A percentile compares a stretch with the other conserved stretches of the same genome.
Evolutionary conservation across 1,284 basidiomycete species (phyloP).

Genomic region (Irpex sp.): DNA sequence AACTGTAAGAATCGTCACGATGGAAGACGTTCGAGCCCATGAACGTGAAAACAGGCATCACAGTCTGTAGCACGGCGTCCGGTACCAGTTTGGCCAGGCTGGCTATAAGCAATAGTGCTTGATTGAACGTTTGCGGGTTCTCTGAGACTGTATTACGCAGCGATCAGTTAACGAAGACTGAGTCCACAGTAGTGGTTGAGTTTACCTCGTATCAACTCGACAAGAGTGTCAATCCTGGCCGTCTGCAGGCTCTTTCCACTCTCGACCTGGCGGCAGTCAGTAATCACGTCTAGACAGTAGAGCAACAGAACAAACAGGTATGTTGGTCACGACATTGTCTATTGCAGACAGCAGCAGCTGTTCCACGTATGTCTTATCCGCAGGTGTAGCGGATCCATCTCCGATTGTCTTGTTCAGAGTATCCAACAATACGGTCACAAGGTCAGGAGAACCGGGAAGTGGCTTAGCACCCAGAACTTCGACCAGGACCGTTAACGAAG

Average conservation of each 20-base stretch:
- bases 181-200: slow-evolving; percentile 9
- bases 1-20: slow-evolving; percentile 93
- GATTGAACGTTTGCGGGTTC: slow-evolving; percentile 94
- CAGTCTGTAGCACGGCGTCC: slow-evolving; percentile 88
- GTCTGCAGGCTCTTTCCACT: slow-evolving; percentile 18
- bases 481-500: slow-evolving; percentile 55
- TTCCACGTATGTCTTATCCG: slow-evolving; percentile 79
- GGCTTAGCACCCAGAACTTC: slow-evolving; percentile 68
- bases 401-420: slow-evolving; percentile 69
- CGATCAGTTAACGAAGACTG: slow-evolving; percentile 3
- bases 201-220: slow-evolving; percentile 82
- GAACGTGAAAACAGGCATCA: slow-evolving; percentile 99
- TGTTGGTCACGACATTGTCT: slow-evolving; percentile 63
- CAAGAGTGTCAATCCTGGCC: slow-evolving; percentile 75
- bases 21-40: slow-evolving; percentile 98
- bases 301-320: slow-evolving; percentile 39
- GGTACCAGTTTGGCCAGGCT: slow-evolving; percentile 83
- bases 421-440: slow-evolving; percentile 75
- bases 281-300: no score
- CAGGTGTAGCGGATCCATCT: slow-evolving; percentile 39
- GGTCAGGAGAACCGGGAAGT: slow-evolving; percentile 65
- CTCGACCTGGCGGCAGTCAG: slow-evolving; percentile 2
- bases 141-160: slow-evolving; percentile 55
- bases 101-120: slow-evolving; percentile 88
- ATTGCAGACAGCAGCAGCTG: slow-evolving; percentile 84